Evolutionary conservation across 768 basidiomycete species (phyloP).

Genomic region (Pseudohyphozyma bogoriensis): DNA sequence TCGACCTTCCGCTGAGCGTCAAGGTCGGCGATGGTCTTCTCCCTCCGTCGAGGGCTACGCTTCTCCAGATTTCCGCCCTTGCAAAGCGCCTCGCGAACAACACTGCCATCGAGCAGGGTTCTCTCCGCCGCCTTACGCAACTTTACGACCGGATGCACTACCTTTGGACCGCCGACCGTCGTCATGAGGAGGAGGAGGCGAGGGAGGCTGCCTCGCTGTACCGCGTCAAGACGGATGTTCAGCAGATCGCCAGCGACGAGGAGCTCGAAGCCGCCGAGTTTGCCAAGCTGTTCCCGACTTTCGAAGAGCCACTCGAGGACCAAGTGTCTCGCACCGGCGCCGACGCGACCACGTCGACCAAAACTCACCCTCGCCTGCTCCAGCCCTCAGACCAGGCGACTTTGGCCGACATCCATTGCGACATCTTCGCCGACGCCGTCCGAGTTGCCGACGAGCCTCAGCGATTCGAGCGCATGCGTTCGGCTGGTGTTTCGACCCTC

Average conservation of each 20-base stretch:
- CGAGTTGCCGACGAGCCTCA: neutral
- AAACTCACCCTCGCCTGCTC: constrained; percentile 10
- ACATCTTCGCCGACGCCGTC: constrained; percentile 4
- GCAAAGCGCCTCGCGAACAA: constrained; percentile 41
- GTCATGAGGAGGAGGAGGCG: constrained; percentile 55
- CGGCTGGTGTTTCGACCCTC: constrained; percentile 14
- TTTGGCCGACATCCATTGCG: constrained; percentile 16
- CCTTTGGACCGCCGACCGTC: constrained; percentile 76
- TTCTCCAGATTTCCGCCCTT: constrained; percentile 32
- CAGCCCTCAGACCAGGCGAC: constrained; percentile 14
- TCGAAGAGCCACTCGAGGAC: constrained; percentile 40
- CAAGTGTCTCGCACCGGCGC: neutral
- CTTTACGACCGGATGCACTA: constrained; percentile 59
- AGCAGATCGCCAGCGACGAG: constrained; percentile 54
- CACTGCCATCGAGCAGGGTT: constrained; percentile 5
- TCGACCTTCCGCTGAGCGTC: constrained; percentile 25
- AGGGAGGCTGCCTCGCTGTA: constrained; percentile 65
- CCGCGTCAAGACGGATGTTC: constrained; percentile 49
- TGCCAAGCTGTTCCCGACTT: constrained; percentile 71
- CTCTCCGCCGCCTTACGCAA: constrained; percentile 42
- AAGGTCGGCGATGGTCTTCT: constrained; percentile 24
- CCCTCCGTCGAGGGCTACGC: constrained; percentile 19
- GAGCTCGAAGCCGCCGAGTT: constrained; percentile 79
- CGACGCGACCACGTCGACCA: neutral
- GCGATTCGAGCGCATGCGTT: constrained; percentile 9